Evolutionary conservation across 2,329 filamentous ascomycete genomes (phyloP).

Genomic region (Calonectria pteridis): DNA sequence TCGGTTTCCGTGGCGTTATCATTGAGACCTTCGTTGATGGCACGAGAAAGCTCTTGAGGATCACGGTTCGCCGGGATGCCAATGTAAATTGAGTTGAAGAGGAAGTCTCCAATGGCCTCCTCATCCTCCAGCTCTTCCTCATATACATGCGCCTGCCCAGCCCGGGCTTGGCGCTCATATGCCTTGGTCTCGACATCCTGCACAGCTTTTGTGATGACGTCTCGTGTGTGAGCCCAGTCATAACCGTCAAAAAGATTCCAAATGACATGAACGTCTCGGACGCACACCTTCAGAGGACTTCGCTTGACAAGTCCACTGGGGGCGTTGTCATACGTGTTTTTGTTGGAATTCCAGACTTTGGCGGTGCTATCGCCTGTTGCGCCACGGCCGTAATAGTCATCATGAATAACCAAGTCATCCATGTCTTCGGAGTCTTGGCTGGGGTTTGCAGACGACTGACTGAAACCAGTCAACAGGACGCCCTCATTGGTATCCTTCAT

Average conservation of each 20-base stretch:
- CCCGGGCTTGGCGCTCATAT: constrained; percentile 76
- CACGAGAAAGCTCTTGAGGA: constrained; percentile 81
- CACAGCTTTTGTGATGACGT: constrained; percentile 88
- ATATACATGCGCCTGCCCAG: constrained; percentile 67
- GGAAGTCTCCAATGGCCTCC: constrained; percentile 90
- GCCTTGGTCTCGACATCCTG: constrained; percentile 88
- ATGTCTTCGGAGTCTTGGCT: constrained; percentile 63
- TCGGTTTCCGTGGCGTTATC: constrained; percentile 91
- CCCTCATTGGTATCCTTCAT: constrained; percentile 54
- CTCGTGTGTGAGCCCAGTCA: constrained; percentile 91
- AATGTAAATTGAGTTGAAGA: constrained; percentile 99
- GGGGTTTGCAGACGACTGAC: constrained; percentile 26
- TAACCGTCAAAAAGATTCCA: constrained; percentile 99
- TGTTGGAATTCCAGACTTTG: constrained; percentile 83
- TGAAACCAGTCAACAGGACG: constrained; percentile 51
- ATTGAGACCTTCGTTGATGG: constrained; percentile 90
- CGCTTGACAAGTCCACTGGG: constrained; percentile 71
- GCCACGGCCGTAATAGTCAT: constrained; percentile 80
- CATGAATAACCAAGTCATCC: constrained; percentile 77
- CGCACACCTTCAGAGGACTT: constrained; percentile 80
- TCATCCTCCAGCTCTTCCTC: constrained; percentile 84
- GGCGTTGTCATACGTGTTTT: constrained; percentile 78
- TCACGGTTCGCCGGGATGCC: constrained; percentile 89
- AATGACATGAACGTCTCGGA: constrained; percentile 91
- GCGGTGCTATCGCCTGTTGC: constrained; percentile 74